These are phyloP conservation scores for Mortierella sp. DNA, from an alignment of 371 early-diverging fungal species.

Conservation along the genomic window DNA sequence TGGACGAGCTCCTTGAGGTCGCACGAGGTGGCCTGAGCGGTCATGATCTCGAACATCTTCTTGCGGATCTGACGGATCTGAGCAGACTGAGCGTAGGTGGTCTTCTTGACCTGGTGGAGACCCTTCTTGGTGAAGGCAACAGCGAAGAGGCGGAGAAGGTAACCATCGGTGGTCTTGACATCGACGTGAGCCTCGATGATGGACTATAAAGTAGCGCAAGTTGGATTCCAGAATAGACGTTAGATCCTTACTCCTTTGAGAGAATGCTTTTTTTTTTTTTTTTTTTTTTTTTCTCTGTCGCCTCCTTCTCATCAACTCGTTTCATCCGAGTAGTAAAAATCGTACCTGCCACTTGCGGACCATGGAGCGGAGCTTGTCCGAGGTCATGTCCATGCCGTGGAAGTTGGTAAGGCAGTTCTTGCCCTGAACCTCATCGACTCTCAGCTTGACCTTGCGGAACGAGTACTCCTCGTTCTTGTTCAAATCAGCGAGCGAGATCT, in stretches of 20 bases:
- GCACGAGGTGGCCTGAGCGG: conserved; percentile 87
- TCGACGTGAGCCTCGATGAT: conserved; percentile 99
- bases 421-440: conserved; percentile 98
- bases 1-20: conserved; percentile 97
- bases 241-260: too few relatives aligned
- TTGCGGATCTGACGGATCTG: conserved; percentile 99
- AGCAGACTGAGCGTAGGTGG: conserved; percentile 97
- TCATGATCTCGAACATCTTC: conserved; percentile 99
- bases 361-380: conserved; percentile 99
- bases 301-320: too few relatives aligned
- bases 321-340: too few relatives aligned
- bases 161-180: conserved; percentile 99
- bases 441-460: conserved; percentile 99
- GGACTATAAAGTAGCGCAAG: too few relatives aligned
- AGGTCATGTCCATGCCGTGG: conserved; percentile 99
- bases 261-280: too few relatives aligned
- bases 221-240: too few relatives aligned
- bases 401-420: conserved; percentile 99
- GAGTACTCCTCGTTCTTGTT: conserved; percentile 95
- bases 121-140: conserved; percentile 99
- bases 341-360: conserved; percentile 99
- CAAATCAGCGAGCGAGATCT: conserved; percentile 98
- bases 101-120: conserved; percentile 96
- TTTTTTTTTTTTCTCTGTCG: too few relatives aligned
- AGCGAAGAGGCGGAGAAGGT: conserved; percentile 97